Percentiles rank a stretch among this genome's conserved stretches.
phyloP scores from a whole-genome alignment of 139 green algal species.

The Chlamydomonas eustigma region DNA sequence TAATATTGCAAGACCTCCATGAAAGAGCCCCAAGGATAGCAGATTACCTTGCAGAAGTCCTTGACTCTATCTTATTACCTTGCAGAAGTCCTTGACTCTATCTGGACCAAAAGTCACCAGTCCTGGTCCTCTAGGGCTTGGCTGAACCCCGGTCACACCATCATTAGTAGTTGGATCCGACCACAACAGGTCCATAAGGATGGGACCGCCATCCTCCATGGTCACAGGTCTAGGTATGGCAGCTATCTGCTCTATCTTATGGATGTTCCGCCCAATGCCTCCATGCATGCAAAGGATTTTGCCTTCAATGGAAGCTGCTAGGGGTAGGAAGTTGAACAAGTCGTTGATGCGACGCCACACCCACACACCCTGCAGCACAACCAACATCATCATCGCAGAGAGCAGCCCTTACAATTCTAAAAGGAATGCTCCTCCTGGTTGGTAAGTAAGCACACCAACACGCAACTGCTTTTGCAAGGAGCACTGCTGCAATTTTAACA shows the following conservation, averaged over 20 bases:
- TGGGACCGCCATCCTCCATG: constrained; percentile 84
- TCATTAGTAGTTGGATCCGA: constrained; percentile 97
- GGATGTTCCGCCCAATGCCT: constrained; percentile 83
- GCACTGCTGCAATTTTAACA: too few relatives aligned
- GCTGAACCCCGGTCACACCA: constrained; percentile 84
- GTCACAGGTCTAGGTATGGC: constrained; percentile 85
- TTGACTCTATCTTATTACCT: constrained; percentile 94
- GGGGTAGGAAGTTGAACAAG: constrained; percentile 98
- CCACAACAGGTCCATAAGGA: constrained; percentile 99
- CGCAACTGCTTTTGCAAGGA: too few relatives aligned
- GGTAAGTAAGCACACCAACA: too few relatives aligned
- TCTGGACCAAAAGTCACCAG: constrained; percentile 94
- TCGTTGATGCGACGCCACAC: constrained; percentile 95
- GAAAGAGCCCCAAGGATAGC: too few relatives aligned
- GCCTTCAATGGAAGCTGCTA: constrained; percentile 92
- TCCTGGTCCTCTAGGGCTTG: constrained; percentile 82
- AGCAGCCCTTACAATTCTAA: too few relatives aligned
- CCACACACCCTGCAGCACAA: constrained; percentile 52
- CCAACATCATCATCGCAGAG: not conserved
- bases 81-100: constrained; percentile 96
- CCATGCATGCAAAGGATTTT: constrained; percentile 95
- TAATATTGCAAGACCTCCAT: too few relatives aligned
- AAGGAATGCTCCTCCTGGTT: too few relatives aligned
- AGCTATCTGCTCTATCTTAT: constrained; percentile 83
- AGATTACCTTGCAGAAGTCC: constrained; percentile 97